A percentile compares a stretch with the other conserved stretches of the same genome.
Conservation (phyloP, 2,329 filamentous ascomycete species). For the Coniochaeta sp. region DNA sequence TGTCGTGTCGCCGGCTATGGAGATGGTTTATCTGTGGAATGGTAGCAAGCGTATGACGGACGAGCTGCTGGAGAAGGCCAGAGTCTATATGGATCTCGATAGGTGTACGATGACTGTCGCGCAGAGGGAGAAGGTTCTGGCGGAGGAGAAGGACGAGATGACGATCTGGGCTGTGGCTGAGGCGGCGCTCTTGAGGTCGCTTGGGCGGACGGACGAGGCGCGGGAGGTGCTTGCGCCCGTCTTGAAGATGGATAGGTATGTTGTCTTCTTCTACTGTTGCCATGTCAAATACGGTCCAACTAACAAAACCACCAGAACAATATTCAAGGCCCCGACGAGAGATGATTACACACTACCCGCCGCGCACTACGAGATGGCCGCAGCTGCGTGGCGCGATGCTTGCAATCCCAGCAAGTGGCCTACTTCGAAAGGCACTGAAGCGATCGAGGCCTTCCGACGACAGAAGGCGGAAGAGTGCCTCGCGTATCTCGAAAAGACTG, state of each 20-base stretch:
- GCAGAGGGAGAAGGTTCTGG: conserved; percentile 33
- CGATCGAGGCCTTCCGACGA: conserved; percentile 27
- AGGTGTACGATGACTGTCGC: conserved; percentile 46
- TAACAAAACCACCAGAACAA: conserved; percentile 24
- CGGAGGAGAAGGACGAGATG: conserved; percentile 48
- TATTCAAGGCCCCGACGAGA: conserved; percentile 51
- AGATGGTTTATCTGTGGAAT: conserved; percentile 94
- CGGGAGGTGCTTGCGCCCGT: conserved; percentile 58
- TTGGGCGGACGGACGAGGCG: conserved; percentile 58
- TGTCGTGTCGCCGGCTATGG: conserved; percentile 71
- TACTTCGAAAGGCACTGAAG: conserved; percentile 6
- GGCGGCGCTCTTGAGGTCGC: conserved; percentile 56
- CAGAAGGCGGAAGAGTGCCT: conserved; percentile 54
- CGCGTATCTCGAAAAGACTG: conserved; percentile 57
- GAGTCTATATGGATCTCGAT: conserved; percentile 56
- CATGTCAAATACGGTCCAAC: background rate
- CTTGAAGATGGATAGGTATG: conserved; percentile 55
- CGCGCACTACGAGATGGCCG: conserved; percentile 81
- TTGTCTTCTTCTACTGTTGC: background rate
- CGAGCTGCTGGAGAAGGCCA: conserved; percentile 54
- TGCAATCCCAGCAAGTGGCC: conserved; percentile 27
- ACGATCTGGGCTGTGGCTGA: conserved; percentile 61
- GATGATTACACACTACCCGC: conserved; percentile 68
- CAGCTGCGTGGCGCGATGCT: conserved; percentile 68
- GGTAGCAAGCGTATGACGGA: conserved; percentile 73